Evolutionary conservation across 2,329 filamentous ascomycete species (phyloP), one percentile per base, ranked within the genome.

Genomic region (Colletotrichum simmondsii): DNA sequence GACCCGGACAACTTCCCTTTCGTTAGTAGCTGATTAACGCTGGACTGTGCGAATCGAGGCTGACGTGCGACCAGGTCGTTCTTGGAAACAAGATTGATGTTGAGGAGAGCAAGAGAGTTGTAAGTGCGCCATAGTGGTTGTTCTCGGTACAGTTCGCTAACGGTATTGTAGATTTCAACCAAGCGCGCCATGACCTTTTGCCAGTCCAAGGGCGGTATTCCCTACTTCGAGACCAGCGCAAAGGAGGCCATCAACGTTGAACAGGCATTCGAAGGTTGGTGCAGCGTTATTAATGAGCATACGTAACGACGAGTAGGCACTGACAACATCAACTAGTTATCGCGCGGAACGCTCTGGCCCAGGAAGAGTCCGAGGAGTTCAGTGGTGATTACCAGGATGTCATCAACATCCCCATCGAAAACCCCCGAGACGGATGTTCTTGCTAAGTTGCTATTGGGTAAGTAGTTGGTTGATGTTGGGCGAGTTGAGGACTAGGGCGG

Each of bases 201-300:
- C 84, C 95, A 98, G 84, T 97, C 95, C 70, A 98, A 98, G 85
- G 96, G 96, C 60, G 95, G 95, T 73, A 98, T 99, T 76, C 97
- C 97, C 22, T 99, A 99, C 85, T 99, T 99, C 80, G 97, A 99
- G 90, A 99, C 97, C 22, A 98, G 95, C 84, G 97, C 97, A 74
- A 99, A 99, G 87, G 97, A 99, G 84, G 97, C 96, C 73, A 93
- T 98, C 85, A 99, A 99, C 81, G 97, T 99, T 56, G 97, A 99
- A 85, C 95, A 91, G 80, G 89, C 89, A 30, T 91, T 91, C 77
- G 92, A 94, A 83, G 90, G 91, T 92, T 81, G 73, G 85, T 77
- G 58, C 7, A 5, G 3, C 30, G 22, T 12, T 7, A 22, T 12
- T 10, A 7, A 22, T 12, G 16, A 35, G 22, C 19, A 28, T 7